Evolutionary conservation across 305 asterid genomes (phyloP).

Genomic region (Fraxinus greggii): DNA sequence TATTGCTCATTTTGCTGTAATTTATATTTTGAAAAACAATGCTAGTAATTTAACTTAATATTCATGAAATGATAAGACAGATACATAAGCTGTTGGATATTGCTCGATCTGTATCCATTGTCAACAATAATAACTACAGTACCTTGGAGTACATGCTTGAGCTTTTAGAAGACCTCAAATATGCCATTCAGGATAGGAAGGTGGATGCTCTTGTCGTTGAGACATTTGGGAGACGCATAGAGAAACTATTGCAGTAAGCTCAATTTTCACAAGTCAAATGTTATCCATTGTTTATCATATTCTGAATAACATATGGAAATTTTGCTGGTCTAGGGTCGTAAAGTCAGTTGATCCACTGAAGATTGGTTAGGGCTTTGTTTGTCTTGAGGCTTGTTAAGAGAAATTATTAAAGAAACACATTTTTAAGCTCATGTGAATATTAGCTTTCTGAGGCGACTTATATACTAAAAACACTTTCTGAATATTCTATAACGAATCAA

Average conservation of each 20-base stretch:
- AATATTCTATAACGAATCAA: slow-evolving; percentile 5
- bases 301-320: slow-evolving; percentile 12
- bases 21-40: slow-evolving; percentile 17
- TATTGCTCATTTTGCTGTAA: slow-evolving; percentile 1
- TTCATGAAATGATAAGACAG: slow-evolving; percentile 57
- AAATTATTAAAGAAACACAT: slow-evolving; percentile 18
- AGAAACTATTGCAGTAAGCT: slow-evolving; percentile 94
- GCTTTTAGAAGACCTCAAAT: slow-evolving; percentile 79
- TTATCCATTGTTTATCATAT: slow-evolving; percentile 22
- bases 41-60: slow-evolving; percentile 21
- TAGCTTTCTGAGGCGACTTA: not conserved
- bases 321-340: slow-evolving; percentile 15
- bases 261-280: slow-evolving; percentile 32
- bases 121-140: slow-evolving; percentile 67
- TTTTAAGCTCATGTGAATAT: slow-evolving; percentile 14
- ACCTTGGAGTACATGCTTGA: slow-evolving; percentile 85
- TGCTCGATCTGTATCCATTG: slow-evolving; percentile 70
- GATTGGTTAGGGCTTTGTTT: slow-evolving; percentile 3
- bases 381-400: slow-evolving; percentile 22
- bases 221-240: slow-evolving; percentile 97
- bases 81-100: slow-evolving; percentile 75
- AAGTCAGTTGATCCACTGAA: slow-evolving; percentile 12
- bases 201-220: slow-evolving; percentile 99
- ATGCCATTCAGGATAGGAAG: slow-evolving; percentile 89
- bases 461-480: not conserved